A percentile compares a stretch with the other conserved stretches of the same genome.
Conservation (phyloP, 164 flowering plant species). For the Dillenia suffruticosa region DNA sequence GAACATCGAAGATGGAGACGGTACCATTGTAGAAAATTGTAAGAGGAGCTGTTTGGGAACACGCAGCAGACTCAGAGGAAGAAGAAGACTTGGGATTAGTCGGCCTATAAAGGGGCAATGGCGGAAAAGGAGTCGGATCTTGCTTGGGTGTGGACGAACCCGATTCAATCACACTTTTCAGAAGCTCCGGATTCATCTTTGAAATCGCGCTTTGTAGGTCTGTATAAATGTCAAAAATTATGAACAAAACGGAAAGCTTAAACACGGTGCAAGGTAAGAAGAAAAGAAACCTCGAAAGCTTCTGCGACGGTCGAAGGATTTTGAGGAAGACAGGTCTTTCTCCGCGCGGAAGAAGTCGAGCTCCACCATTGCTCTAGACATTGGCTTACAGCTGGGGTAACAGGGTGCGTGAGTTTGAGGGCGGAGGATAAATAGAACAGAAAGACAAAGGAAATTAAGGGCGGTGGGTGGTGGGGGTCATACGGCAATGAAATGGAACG, state of each 20-base stretch:
- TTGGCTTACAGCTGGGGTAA: neutral
- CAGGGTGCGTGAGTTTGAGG: no score
- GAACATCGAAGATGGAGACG: constrained; percentile 40
- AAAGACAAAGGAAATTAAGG: no score
- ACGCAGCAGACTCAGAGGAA: constrained; percentile 9
- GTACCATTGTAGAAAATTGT: constrained; percentile 56
- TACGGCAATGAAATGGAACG: no score
- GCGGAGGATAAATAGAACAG: no score
- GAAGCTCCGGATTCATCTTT: constrained; percentile 56
- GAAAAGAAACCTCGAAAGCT: constrained; percentile 40
- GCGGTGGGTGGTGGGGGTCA: no score
- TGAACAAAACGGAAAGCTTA: neutral
- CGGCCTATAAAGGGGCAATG: constrained; percentile 20
- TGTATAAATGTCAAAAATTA: constrained; percentile 6
- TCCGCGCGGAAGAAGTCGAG: constrained; percentile 59
- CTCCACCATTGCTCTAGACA: constrained; percentile 31
- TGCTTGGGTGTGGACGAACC: constrained; percentile 25
- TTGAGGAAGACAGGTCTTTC: constrained; percentile 20
- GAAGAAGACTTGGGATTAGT: neutral
- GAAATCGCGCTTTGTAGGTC: constrained; percentile 52
- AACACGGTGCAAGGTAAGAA: neutral
- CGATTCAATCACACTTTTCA: constrained; percentile 42
- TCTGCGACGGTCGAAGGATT: constrained; percentile 29
- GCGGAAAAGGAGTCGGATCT: constrained; percentile 7
- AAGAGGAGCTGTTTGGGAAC: constrained; percentile 39